phyloP scores from a whole-genome alignment of 768 basidiomycete genomes.

The Mycena indigotica region DNA sequence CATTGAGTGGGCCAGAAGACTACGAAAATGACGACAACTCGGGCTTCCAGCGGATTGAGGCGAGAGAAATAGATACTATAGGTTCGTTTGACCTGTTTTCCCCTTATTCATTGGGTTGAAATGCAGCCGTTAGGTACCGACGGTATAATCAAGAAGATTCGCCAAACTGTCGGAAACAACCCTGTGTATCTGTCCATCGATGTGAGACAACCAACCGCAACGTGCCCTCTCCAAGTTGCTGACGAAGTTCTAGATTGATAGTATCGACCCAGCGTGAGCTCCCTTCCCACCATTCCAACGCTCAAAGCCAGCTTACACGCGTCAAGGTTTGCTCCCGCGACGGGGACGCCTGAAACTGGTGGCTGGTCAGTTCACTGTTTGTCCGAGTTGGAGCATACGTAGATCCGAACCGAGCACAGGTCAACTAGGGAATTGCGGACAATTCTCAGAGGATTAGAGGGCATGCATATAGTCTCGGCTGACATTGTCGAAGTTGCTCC shows the following conservation, averaged over 20 bases:
- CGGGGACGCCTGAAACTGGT: conserved; percentile 84
- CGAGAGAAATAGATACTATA: conserved; percentile 81
- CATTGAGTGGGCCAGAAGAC: conserved; percentile 75
- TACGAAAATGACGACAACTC: conserved; percentile 75
- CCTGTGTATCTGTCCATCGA: conserved; percentile 84
- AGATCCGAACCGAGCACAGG: conserved; percentile 34
- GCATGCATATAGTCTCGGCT: conserved; percentile 74
- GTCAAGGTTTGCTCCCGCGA: conserved; percentile 68
- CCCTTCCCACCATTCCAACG: not conserved
- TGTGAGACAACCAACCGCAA: conserved; percentile 39
- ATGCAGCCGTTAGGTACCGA: conserved; percentile 51
- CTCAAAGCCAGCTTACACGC: not conserved
- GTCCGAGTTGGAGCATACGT: not conserved
- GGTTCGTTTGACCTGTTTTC: conserved; percentile 41
- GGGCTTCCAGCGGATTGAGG: conserved; percentile 82
- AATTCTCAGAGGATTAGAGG: conserved; percentile 74
- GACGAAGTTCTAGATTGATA: conserved; percentile 57
- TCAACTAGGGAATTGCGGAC: conserved; percentile 80
- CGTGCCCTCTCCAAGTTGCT: not conserved
- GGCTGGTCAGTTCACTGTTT: conserved; percentile 31
- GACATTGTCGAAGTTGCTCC: conserved; percentile 88
- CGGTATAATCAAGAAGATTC: conserved; percentile 81
- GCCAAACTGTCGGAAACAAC: conserved; percentile 68
- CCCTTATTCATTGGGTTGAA: not conserved
- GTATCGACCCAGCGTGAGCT: conserved; percentile 65